Percentiles rank a stretch among this genome's conserved stretches.
These are phyloP conservation scores for Cytospora paraplurivora DNA, from an alignment of 2,329 filamentous ascomycete species.

Conservation along the genomic window DNA sequence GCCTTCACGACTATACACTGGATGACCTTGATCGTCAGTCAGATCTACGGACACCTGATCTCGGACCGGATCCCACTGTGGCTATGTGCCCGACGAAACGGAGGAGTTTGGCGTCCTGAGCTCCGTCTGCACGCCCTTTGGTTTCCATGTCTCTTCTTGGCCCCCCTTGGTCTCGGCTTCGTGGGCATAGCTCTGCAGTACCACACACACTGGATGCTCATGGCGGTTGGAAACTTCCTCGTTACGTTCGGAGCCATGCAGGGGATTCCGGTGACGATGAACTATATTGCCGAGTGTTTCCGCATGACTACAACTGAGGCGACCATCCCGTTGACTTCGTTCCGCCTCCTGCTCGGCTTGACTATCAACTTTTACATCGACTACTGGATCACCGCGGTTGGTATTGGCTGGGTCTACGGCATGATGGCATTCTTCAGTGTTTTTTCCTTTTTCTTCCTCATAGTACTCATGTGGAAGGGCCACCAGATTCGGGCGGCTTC, in stretches of 20 bases:
- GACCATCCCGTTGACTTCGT: slow-evolving; percentile 38
- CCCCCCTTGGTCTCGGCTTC: slow-evolving; percentile 40
- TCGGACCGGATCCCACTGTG: slow-evolving; percentile 44
- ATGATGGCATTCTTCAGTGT: slow-evolving; percentile 44
- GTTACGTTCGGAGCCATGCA: slow-evolving; percentile 41
- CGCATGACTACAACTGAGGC: slow-evolving; percentile 41
- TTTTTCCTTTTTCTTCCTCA: slow-evolving; percentile 33
- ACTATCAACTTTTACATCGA: slow-evolving; percentile 44
- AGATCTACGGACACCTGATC: slow-evolving; percentile 41
- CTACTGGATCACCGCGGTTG: slow-evolving; percentile 41
- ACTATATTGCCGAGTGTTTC: slow-evolving; percentile 40
- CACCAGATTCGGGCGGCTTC: slow-evolving; percentile 28
- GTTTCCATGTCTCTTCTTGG: slow-evolving; percentile 37
- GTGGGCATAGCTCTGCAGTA: slow-evolving; percentile 45
- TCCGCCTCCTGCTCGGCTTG: slow-evolving; percentile 41
- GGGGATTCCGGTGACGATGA: slow-evolving; percentile 38
- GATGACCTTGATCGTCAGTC: slow-evolving; percentile 42
- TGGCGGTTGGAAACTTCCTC: slow-evolving; percentile 44
- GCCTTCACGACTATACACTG: slow-evolving; percentile 44
- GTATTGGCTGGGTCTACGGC: slow-evolving; percentile 44
- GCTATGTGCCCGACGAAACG: slow-evolving; percentile 33
- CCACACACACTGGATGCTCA: slow-evolving; percentile 43
- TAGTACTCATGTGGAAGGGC: slow-evolving; percentile 37
- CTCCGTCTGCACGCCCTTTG: slow-evolving; percentile 41
- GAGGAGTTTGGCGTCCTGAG: slow-evolving; percentile 43